Conservation (phyloP, 345 rosid genomes). For the Dimocarpus longan region DNA sequence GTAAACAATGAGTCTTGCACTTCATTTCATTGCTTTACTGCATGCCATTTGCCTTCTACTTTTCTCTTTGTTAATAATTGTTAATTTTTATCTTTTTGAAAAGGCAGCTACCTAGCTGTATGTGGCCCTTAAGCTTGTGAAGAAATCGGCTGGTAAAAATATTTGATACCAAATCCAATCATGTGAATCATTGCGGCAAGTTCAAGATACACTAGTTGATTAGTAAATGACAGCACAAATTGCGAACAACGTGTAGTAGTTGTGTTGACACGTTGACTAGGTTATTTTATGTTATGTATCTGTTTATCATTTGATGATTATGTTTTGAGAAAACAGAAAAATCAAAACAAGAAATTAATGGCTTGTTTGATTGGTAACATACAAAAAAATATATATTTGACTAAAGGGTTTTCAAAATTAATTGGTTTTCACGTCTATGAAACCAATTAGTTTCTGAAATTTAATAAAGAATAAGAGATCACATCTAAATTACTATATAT, state of each 20-base stretch:
- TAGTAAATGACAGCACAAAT: background rate
- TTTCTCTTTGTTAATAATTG: background rate
- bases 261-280: background rate
- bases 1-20: conserved; percentile 9
- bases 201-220: background rate
- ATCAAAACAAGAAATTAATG: background rate
- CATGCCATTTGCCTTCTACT: background rate
- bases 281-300: background rate
- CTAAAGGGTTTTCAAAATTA: background rate
- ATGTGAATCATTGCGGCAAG: background rate
- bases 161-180: background rate
- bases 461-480: too few species aligned
- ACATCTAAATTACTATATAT: too few species aligned
- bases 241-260: background rate
- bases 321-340: background rate
- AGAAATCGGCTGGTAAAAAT: conserved; percentile 16
- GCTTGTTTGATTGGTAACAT: background rate
- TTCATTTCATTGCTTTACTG: background rate
- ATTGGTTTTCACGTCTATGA: background rate
- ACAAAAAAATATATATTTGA: background rate
- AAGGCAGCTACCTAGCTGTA: too few species aligned
- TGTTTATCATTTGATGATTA: background rate
- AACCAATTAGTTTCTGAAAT: background rate
- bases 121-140: background rate
- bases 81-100: background rate